Conservation (phyloP, 441 rosid genomes). For the Erysimum cheiri region DNA sequence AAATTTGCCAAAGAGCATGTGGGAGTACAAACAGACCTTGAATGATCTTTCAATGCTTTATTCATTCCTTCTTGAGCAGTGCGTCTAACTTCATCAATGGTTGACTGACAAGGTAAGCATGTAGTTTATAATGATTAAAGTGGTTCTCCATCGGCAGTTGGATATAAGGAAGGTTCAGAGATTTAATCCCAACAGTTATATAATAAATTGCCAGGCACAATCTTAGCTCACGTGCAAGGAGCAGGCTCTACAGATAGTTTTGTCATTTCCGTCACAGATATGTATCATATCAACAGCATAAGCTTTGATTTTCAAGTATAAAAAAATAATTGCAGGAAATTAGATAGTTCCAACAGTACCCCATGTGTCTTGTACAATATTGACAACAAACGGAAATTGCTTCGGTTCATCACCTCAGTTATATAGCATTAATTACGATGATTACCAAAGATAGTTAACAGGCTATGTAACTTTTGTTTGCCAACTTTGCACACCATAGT, state of each 20-base stretch:
- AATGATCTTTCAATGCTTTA: conserved; percentile 90
- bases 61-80: conserved; percentile 96
- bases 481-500: conserved; percentile 23
- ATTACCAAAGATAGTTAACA: conserved; percentile 31
- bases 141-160: conserved; percentile 21
- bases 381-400: conserved; percentile 17
- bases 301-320: conserved; percentile 17
- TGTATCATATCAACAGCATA: conserved; percentile 18
- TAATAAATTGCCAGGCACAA: conserved; percentile 23
- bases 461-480: conserved; percentile 17
- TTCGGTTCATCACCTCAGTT: conserved; percentile 9
- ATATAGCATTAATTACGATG: conserved; percentile 18
- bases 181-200: conserved; percentile 17
- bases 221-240: conserved; percentile 21
- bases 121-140: conserved; percentile 30
- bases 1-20: conserved; percentile 26
- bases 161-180: conserved; percentile 29
- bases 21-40: conserved; percentile 61
- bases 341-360: conserved; percentile 26
- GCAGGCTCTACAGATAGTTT: conserved; percentile 27
- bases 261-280: conserved; percentile 9
- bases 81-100: conserved; percentile 96
- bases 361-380: conserved; percentile 5
- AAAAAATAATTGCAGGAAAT: background rate
- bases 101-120: conserved; percentile 65